Conservation (phyloP, 495 filamentous ascomycete species). For the Lichenothelia convexa region DNA sequence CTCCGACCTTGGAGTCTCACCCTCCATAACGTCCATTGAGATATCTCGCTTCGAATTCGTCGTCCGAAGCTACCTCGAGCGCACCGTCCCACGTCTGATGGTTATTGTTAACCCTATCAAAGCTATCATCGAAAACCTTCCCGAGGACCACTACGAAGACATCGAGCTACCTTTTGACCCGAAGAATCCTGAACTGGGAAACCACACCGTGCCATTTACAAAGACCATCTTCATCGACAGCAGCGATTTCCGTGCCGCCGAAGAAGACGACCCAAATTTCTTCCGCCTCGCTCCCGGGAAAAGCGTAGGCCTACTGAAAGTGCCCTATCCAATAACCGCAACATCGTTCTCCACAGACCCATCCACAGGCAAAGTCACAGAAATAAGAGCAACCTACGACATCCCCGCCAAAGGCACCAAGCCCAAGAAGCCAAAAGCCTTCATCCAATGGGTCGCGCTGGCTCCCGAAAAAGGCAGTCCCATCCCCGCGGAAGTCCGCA, state of each 20-base stretch:
- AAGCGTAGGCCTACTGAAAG: constrained; percentile 65
- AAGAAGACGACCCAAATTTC: constrained; percentile 57
- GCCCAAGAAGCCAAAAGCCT: constrained; percentile 50
- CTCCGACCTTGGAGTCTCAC: constrained; percentile 76
- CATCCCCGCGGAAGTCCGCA: constrained; percentile 57
- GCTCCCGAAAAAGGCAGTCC: constrained; percentile 38
- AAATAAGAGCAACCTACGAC: constrained; percentile 34
- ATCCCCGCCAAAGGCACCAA: constrained; percentile 8
- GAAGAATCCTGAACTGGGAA: constrained; percentile 39
- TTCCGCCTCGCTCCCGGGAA: constrained; percentile 90
- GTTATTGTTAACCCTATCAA: constrained; percentile 55
- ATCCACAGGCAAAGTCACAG: constrained; percentile 45
- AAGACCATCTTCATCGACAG: constrained; percentile 82
- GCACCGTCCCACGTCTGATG: constrained; percentile 68
- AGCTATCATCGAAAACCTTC: constrained; percentile 55
- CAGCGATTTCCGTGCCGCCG: constrained; percentile 73
- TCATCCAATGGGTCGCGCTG: constrained; percentile 75
- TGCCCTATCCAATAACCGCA: constrained; percentile 53
- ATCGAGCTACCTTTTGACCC: constrained; percentile 54
- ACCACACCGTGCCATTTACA: constrained; percentile 54
- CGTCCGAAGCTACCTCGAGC: constrained; percentile 66
- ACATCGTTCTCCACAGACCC: constrained; percentile 57
- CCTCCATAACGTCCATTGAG: constrained; percentile 51
- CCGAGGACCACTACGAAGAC: constrained; percentile 42
- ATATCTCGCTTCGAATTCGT: constrained; percentile 57